Evolutionary conservation across 108 stramenopile genomes (phyloP), one percentile per base, ranked within the genome.

Genomic region (Fistulifera pelliculosa): DNA sequence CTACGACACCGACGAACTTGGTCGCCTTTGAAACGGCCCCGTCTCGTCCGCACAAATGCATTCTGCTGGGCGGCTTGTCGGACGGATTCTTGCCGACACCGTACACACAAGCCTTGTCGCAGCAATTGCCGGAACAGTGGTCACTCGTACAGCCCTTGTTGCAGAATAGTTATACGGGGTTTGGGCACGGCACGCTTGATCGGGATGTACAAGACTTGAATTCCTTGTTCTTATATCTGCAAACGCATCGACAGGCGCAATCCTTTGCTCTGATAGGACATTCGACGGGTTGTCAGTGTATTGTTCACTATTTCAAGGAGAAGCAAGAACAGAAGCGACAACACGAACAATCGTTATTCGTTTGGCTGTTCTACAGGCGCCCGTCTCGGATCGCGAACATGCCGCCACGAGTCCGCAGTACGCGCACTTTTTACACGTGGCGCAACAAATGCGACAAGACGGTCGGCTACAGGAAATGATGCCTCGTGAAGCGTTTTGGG

Each of bases 221-320:
- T 43, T 58, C 62, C 41, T 65, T 89, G 28, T 27, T 93, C 56
- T 19, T 53, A 8, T 89, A 84, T 64, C 54, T 89, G 12, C 41
- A 49, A 0, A 56, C 66, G 15, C 76, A 80, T 68, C 77, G 77
- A 41, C 47, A 64, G 18, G 85, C 71, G 15, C 40, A 70, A 38
- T 25, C 45, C 16, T 85, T 95, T 50, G 71, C 81, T 5, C 49
- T 97, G 14, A 84, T 97, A 1, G 96, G 96, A 2, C 94, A 97
- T 73, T 87, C 85, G 8, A 95, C 96, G 0, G 96, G 96, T 27
- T 95, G 92, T 69, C 96, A 97, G 62, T 80, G 91, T 63, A 71
- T 81, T 5, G 74, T 95, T 7, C 79, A 92, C 57, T 94, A 85
- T 61, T 58, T 94, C 59, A 68, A 85, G 45, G n/a, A n/a, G n/a